Base-by-base conservation (phyloP, 164 flowering plant genomes). In the Chimonanthus praecox region DNA sequence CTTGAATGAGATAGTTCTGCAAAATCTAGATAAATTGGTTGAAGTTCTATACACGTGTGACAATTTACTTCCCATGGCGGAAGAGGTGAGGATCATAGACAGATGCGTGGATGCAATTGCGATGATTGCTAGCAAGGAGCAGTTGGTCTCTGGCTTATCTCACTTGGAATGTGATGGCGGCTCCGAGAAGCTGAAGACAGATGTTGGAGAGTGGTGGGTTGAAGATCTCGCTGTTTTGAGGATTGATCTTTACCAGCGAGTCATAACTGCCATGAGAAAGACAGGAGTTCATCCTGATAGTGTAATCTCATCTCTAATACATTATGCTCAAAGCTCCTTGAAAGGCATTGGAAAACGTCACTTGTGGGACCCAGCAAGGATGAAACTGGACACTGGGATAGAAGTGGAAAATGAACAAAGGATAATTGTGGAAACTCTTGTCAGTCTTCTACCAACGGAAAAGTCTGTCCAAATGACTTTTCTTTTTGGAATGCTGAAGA, bases 71-170 rank as follows among this genome's bases (percentile, higher is more conserved):
- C 79, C 85, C 16, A 50, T 79, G 6, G 88, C 85, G 7, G 91
- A 91, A 68, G 87, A 86, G 67, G 75, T 89, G 49, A 84, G 83
- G 9, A 82, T 91, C 46, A 67, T 83, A 7, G 73, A 64, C 73
- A 79, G 82, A 68, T 89, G 90, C 65, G 80, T 89, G n/a, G 87
- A 86, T 64, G 89, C 90, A 3, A 84, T 89, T 69, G 88, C 91
- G 16, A 64, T 76, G 69, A 91, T 82, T 78, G 88, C 88, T 64
- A 82, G 88, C 72, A 88, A 83, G 76, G 96, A 91, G 76, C 94
- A 86, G 72, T 43, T 87, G 54, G 88, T 76, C 1, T 86, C 91
- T 0, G 87, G 92, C 51, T 78, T 89, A 51, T 86, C 91, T 58
- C 80, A 78, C 67, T 67, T 87, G 48, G 87, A 87, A 6, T 80